A percentile compares a stretch with the other conserved stretches of the same genome.
Evolutionary conservation across 1,284 basidiomycete genomes (phyloP).

Genomic region (Athelia sp.): DNA sequence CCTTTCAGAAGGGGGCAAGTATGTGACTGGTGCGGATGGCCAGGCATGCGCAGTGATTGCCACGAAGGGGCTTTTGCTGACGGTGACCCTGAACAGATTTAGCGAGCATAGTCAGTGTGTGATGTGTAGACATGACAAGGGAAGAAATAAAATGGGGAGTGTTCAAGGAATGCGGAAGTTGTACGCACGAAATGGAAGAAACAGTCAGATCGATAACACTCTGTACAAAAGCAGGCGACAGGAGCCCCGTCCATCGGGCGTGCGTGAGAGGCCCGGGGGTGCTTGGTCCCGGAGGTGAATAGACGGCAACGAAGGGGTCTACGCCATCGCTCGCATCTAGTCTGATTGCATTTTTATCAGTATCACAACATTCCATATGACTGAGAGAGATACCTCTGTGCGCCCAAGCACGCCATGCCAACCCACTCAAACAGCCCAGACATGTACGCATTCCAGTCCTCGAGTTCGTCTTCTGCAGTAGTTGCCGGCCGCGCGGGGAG

Average conservation of each 20-base stretch:
- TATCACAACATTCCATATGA: background rate
- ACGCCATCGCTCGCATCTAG: slow-evolving; percentile 37
- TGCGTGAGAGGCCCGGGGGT: slow-evolving; percentile 40
- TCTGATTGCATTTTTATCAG: slow-evolving; percentile 17
- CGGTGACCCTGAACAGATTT: too few relatives aligned
- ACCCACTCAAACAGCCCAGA: slow-evolving; percentile 61
- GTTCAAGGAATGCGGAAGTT: too few relatives aligned
- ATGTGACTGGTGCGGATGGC: slow-evolving; percentile 38
- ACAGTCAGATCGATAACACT: slow-evolving; percentile 28
- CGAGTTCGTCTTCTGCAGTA: slow-evolving; percentile 27
- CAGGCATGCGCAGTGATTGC: slow-evolving; percentile 31
- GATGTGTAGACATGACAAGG: too few relatives aligned
- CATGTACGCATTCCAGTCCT: slow-evolving; percentile 45
- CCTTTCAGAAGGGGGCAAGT: slow-evolving; percentile 30
- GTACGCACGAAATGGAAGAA: slow-evolving; percentile 40
- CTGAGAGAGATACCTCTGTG: slow-evolving; percentile 30
- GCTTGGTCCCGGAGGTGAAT: slow-evolving; percentile 39
- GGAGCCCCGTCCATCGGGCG: slow-evolving; percentile 55
- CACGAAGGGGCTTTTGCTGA: slow-evolving; percentile 23
- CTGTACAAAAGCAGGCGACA: slow-evolving; percentile 46
- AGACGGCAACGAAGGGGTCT: slow-evolving; percentile 42
- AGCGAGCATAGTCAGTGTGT: too few relatives aligned
- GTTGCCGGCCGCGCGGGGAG: slow-evolving; percentile 20
- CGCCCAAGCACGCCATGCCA: slow-evolving; percentile 51
- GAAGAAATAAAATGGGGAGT: too few relatives aligned